phyloP scores from a whole-genome alignment of 257 asterid species.

The Fraxinus americana region DNA sequence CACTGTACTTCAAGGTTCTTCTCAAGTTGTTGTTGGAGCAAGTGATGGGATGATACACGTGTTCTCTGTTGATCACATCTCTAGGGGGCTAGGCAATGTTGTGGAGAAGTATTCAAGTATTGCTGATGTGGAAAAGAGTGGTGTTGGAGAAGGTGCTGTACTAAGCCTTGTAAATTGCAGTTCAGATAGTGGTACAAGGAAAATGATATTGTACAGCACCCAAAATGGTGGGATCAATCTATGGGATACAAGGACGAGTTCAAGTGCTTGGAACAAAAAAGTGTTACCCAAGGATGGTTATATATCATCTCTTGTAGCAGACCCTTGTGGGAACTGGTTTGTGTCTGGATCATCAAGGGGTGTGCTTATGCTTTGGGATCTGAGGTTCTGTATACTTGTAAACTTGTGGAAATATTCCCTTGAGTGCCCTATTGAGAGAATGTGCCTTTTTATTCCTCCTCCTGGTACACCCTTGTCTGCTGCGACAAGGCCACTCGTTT shows the following conservation, averaged over 20 bases:
- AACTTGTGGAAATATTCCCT: slow-evolving; percentile 88
- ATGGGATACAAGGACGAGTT: slow-evolving; percentile 80
- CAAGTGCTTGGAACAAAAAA: slow-evolving; percentile 76
- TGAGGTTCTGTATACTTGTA: slow-evolving; percentile 94
- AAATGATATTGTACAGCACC: slow-evolving; percentile 79
- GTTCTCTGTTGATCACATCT: slow-evolving; percentile 89
- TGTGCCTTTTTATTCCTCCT: slow-evolving; percentile 96
- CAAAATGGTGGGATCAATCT: slow-evolving; percentile 90
- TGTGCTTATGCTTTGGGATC: slow-evolving; percentile 94
- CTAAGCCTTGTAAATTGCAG: slow-evolving; percentile 80
- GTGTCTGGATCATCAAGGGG: slow-evolving; percentile 98
- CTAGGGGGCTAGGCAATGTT: slow-evolving; percentile 90
- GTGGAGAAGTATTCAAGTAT: slow-evolving; percentile 94
- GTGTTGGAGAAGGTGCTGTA: slow-evolving; percentile 82
- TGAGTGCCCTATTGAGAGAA: slow-evolving; percentile 83
- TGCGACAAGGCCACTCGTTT: slow-evolving; percentile 88
- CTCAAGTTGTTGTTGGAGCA: slow-evolving; percentile 85
- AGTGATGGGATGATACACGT: slow-evolving; percentile 87
- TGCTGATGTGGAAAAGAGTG: slow-evolving; percentile 66
- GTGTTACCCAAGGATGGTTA: slow-evolving; percentile 88
- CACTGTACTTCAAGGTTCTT: slow-evolving; percentile 78
- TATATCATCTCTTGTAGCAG: slow-evolving; percentile 79
- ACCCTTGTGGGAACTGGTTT: slow-evolving; percentile 97
- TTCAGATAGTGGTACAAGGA: slow-evolving; percentile 65
- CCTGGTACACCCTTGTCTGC: slow-evolving; percentile 71